Conservation (phyloP, 495 filamentous ascomycete species). For the Entonaema liquescens region DNA sequence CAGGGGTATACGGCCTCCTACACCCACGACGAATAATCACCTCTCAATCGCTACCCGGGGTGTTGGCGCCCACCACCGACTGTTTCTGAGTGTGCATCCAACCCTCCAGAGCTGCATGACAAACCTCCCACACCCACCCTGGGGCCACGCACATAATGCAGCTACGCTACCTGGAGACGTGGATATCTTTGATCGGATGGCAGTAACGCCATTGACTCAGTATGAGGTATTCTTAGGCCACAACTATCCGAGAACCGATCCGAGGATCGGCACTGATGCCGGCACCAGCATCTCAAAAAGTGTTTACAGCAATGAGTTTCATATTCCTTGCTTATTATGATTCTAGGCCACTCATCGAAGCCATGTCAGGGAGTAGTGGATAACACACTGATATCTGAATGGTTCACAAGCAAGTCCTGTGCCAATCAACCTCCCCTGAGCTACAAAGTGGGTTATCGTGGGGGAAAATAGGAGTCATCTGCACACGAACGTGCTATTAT, state of each 20-base stretch:
- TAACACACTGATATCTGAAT: slow-evolving; percentile 21
- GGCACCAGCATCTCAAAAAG: slow-evolving; percentile 11
- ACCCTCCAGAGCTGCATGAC: slow-evolving; percentile 36
- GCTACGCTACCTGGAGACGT: slow-evolving; percentile 21
- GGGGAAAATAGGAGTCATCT: slow-evolving; percentile 35
- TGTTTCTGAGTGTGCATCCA: slow-evolving; percentile 28
- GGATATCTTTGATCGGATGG: slow-evolving; percentile 26
- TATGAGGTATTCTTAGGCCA: slow-evolving; percentile 19
- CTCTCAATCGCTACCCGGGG: slow-evolving; percentile 17
- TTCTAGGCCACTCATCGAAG: slow-evolving; percentile 20
- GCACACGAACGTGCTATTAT: slow-evolving; percentile 8
- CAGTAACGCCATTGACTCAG: slow-evolving; percentile 29
- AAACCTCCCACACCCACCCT: slow-evolving; percentile 12
- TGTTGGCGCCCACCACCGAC: slow-evolving; percentile 25
- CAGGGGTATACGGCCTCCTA: slow-evolving; percentile 38
- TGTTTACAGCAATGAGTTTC: slow-evolving; percentile 20
- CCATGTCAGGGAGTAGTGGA: slow-evolving; percentile 21
- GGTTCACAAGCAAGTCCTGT: slow-evolving; percentile 24
- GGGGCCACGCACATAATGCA: slow-evolving; percentile 23
- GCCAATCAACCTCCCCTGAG: slow-evolving; percentile 32
- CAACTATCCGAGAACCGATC: slow-evolving; percentile 33
- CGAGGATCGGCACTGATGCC: slow-evolving; percentile 32
- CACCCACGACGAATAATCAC: slow-evolving; percentile 17
- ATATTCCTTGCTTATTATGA: slow-evolving; percentile 21
- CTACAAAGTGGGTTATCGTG: slow-evolving; percentile 36